Conservation (phyloP, 2,329 filamentous ascomycete genomes). For the Sporothrix humicola region DNA sequence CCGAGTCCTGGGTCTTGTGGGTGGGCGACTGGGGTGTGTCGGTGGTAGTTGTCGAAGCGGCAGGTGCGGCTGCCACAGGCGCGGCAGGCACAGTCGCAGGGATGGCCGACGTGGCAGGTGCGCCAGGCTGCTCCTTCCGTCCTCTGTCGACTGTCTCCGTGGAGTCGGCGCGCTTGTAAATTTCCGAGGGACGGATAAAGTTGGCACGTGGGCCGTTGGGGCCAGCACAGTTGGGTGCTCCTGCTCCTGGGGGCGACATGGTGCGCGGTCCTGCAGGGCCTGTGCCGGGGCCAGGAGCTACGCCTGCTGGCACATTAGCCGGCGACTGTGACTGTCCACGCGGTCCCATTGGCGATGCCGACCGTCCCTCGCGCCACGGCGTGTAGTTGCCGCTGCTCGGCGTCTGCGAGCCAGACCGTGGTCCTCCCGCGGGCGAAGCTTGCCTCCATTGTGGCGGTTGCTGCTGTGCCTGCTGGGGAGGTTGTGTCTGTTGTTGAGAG, state of each 20-base stretch:
- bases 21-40: background rate
- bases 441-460: slow-evolving; percentile 29
- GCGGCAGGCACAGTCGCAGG: background rate
- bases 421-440: slow-evolving; percentile 29
- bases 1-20: slow-evolving; percentile 30
- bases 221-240: slow-evolving; percentile 42
- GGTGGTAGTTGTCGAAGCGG: background rate
- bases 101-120: slow-evolving; percentile 20
- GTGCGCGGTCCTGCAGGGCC: slow-evolving; percentile 33
- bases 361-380: slow-evolving; percentile 47
- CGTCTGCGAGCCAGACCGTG: slow-evolving; percentile 39
- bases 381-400: slow-evolving; percentile 42
- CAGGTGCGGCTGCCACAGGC: background rate
- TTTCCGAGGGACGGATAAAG: slow-evolving; percentile 76
- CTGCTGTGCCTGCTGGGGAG: slow-evolving; percentile 5
- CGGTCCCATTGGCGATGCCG: slow-evolving; percentile 49
- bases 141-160: slow-evolving; percentile 7
- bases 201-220: slow-evolving; percentile 53
- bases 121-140: slow-evolving; percentile 24
- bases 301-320: slow-evolving; percentile 31
- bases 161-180: slow-evolving; percentile 67
- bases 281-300: slow-evolving; percentile 30
- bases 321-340: slow-evolving; percentile 40
- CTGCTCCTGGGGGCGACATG: slow-evolving; percentile 41
- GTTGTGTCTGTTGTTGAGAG: slow-evolving; percentile 7